phyloP scores from a whole-genome alignment of 2,329 filamentous ascomycete genomes.

The Nigrospora sphaerica region DNA sequence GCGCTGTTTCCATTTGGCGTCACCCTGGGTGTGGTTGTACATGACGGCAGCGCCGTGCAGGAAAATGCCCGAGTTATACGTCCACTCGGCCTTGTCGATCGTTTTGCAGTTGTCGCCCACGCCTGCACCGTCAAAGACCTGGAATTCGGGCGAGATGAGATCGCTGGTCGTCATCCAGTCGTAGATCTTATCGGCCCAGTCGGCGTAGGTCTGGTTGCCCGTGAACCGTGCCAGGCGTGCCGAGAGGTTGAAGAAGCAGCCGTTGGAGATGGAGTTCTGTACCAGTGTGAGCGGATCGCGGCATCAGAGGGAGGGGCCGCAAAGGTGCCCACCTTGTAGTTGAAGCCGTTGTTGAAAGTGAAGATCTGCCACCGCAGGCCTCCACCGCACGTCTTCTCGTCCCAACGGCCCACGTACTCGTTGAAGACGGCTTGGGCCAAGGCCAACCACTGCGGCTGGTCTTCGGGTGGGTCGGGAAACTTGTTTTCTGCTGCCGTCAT shows the following conservation, averaged over 20 bases:
- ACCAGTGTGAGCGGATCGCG: background rate
- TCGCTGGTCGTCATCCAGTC: constrained; percentile 34
- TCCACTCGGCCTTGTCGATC: constrained; percentile 56
- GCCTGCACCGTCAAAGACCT: constrained; percentile 27
- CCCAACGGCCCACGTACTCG: constrained; percentile 52
- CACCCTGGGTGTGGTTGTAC: constrained; percentile 51
- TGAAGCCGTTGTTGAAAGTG: constrained; percentile 45
- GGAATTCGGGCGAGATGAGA: constrained; percentile 4
- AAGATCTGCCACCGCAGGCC: constrained; percentile 64
- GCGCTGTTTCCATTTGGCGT: constrained; percentile 47
- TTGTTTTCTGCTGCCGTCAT: constrained; percentile 55
- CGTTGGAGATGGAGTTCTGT: constrained; percentile 33
- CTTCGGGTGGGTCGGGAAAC: constrained; percentile 44
- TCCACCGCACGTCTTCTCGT: constrained; percentile 47
- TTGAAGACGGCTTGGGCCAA: constrained; percentile 60
- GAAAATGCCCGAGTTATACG: constrained; percentile 63
- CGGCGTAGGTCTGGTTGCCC: constrained; percentile 52
- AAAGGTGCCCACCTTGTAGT: constrained; percentile 25
- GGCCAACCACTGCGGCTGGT: constrained; percentile 51
- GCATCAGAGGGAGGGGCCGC: background rate
- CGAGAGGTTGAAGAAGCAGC: constrained; percentile 39
- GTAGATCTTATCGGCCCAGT: constrained; percentile 53
- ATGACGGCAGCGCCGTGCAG: constrained; percentile 55
- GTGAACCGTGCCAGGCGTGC: constrained; percentile 59
- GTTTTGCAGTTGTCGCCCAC: constrained; percentile 37